Conservation (phyloP, 2,329 filamentous ascomycete species). For the Cercospora nicotianae region DNA sequence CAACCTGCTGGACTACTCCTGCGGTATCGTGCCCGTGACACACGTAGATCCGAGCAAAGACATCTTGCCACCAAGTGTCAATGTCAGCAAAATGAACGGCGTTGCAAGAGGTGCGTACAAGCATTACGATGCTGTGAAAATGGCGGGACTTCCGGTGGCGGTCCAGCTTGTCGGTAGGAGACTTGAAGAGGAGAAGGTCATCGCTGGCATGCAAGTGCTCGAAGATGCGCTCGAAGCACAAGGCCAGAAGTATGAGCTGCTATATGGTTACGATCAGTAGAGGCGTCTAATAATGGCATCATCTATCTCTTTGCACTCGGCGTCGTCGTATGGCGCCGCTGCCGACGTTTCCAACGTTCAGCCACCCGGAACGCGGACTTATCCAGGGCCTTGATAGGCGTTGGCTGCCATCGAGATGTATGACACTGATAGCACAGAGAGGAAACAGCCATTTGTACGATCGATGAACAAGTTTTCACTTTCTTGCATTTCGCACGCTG, state of each 20-base stretch:
- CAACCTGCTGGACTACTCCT: slow-evolving; percentile 85
- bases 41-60: slow-evolving; percentile 73
- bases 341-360: background rate
- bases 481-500: background rate
- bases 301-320: background rate
- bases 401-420: background rate
- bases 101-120: slow-evolving; percentile 82
- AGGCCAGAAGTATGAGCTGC: slow-evolving; percentile 52
- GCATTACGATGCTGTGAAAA: slow-evolving; percentile 75
- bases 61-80: slow-evolving; percentile 62
- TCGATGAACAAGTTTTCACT: background rate
- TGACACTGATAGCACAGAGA: background rate
- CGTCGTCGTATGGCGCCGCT: background rate
- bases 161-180: slow-evolving; percentile 80
- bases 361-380: background rate
- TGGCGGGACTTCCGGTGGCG: slow-evolving; percentile 85
- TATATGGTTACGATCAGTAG: slow-evolving; percentile 38
- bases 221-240: slow-evolving; percentile 68
- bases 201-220: slow-evolving; percentile 75
- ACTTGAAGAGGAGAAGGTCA: slow-evolving; percentile 83
- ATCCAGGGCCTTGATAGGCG: background rate
- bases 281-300: background rate
- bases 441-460: background rate
- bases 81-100: slow-evolving; percentile 67
- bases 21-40: slow-evolving; percentile 79